These are phyloP conservation scores for Stemphylium beticola DNA, from an alignment of 2,329 filamentous ascomycete species.

Conservation along the genomic window DNA sequence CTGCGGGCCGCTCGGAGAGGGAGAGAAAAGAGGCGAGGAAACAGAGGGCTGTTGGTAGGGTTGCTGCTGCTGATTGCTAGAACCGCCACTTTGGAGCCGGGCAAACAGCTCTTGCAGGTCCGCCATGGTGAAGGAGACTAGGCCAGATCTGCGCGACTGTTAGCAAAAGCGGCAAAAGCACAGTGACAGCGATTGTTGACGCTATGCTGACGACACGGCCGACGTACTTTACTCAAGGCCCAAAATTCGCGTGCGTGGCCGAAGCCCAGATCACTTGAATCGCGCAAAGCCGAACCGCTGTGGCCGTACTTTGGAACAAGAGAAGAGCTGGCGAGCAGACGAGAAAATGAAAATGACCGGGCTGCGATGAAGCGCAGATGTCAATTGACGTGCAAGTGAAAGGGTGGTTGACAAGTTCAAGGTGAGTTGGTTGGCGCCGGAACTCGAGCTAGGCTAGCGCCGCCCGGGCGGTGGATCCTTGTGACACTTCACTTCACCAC, in stretches of 20 bases:
- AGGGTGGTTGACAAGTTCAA: slow-evolving; percentile 9
- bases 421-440: slow-evolving; percentile 15
- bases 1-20: slow-evolving; percentile 59
- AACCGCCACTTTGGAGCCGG: slow-evolving; percentile 48
- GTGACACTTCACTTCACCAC: slow-evolving; percentile 7
- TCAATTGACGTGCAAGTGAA: slow-evolving; percentile 17
- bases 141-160: slow-evolving; percentile 28
- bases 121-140: slow-evolving; percentile 43
- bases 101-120: slow-evolving; percentile 54
- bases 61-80: slow-evolving; percentile 30
- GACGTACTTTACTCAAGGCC: slow-evolving; percentile 37
- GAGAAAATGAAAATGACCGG: slow-evolving; percentile 11
- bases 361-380: slow-evolving; percentile 24
- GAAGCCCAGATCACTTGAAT: slow-evolving; percentile 16
- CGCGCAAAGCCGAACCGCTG: slow-evolving; percentile 12
- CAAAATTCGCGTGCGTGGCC: slow-evolving; percentile 34
- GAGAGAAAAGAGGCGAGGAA: slow-evolving; percentile 64
- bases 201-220: slow-evolving; percentile 14
- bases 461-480: neutral
- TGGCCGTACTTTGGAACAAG: slow-evolving; percentile 4
- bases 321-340: slow-evolving; percentile 15
- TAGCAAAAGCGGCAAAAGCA: slow-evolving; percentile 13
- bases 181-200: slow-evolving; percentile 9
- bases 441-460: slow-evolving; percentile 10
- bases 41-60: slow-evolving; percentile 61